Evolutionary conservation across 2,329 filamentous ascomycete species (phyloP).

Genomic region (Didymella segeticola): DNA sequence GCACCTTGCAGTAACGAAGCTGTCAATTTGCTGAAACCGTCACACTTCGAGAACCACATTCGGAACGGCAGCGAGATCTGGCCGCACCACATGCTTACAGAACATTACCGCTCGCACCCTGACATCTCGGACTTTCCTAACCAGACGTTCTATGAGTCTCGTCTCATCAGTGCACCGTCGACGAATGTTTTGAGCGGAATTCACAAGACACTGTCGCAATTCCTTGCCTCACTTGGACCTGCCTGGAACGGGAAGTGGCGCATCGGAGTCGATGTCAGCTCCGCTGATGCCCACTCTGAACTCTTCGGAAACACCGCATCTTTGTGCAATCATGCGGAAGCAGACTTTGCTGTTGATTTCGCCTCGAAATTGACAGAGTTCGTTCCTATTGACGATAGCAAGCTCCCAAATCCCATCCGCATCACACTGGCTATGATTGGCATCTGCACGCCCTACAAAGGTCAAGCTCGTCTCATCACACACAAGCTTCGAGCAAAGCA

Average conservation of each 20-base stretch:
- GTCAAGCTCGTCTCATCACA: background rate
- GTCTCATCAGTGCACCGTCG: background rate
- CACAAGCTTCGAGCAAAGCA: background rate
- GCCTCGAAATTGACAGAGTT: background rate
- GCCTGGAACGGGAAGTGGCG: background rate
- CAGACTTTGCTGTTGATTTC: background rate
- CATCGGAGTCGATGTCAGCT: background rate
- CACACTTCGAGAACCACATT: background rate
- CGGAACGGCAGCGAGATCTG: background rate
- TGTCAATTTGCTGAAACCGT: background rate
- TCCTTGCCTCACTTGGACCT: background rate
- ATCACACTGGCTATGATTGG: background rate
- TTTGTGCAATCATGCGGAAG: background rate
- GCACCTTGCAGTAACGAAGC: background rate
- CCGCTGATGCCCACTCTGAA: background rate
- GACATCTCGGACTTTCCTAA: background rate
- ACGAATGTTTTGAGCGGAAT: background rate
- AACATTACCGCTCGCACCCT: background rate
- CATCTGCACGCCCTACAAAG: background rate
- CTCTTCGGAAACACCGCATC: background rate
- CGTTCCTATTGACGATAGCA: background rate
- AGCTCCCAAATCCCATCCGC: background rate
- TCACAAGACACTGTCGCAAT: background rate
- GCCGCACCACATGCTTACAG: background rate
- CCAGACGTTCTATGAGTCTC: background rate